Percentiles rank a stretch among this genome's conserved stretches.
Evolutionary conservation across 345 rosid genomes (phyloP).

Genomic region (Anastatica hierochuntica): DNA sequence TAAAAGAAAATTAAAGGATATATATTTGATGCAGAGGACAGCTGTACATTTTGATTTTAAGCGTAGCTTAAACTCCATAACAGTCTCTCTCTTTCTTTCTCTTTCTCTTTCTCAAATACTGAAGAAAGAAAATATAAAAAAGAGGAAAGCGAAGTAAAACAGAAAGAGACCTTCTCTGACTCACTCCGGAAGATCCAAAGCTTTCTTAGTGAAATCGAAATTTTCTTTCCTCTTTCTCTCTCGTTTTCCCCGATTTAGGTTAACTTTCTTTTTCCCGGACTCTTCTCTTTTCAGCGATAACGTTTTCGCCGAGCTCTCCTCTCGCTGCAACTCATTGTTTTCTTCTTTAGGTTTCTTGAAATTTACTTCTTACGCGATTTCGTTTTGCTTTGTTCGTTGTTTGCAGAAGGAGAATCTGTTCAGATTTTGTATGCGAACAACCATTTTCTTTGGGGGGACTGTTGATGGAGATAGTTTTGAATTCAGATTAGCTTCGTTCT

Average conservation of each 20-base stretch:
- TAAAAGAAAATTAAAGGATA: not conserved
- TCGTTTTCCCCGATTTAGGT: conserved; percentile 14
- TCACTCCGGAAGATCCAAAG: conserved; percentile 24
- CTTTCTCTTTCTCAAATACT: not conserved
- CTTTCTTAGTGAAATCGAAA: not conserved
- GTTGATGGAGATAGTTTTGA: not conserved
- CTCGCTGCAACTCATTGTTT: conserved; percentile 4
- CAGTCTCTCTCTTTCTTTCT: conserved; percentile 10
- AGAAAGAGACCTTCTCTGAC: conserved; percentile 26
- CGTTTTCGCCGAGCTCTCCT: not conserved
- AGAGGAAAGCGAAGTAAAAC: conserved; percentile 18
- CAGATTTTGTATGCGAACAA: conserved; percentile 5
- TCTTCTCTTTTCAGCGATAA: not conserved
- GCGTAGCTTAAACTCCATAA: conserved; percentile 31
- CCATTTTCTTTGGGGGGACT: not conserved
- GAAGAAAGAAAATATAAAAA: not conserved
- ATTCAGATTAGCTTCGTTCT: not conserved
- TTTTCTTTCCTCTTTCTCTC: not conserved
- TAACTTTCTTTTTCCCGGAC: not conserved
- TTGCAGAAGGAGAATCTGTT: conserved; percentile 8
- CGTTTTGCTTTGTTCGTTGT: not conserved
- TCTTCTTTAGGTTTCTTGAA: not conserved
- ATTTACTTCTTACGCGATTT: not conserved
- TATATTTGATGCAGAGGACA: conserved; percentile 1
- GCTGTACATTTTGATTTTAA: conserved; percentile 24